A percentile compares a stretch with the other conserved stretches of the same genome.
phyloP scores from a whole-genome alignment of 192 early-diverging fungal genomes.

The Piromyces sp. region DNA sequence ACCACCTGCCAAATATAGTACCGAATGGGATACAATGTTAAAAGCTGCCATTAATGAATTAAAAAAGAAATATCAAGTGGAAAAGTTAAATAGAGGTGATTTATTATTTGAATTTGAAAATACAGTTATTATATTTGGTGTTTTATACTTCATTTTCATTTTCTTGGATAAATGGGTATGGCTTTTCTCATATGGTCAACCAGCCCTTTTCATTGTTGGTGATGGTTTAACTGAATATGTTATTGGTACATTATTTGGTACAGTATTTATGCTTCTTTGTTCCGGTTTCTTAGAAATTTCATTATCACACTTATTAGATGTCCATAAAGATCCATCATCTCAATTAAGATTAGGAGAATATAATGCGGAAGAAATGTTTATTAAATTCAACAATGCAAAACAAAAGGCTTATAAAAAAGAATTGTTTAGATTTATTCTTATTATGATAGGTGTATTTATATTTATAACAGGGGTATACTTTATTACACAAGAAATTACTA shows the following conservation, averaged over 20 bases:
- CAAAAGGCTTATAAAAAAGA: not conserved
- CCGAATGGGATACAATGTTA: slow-evolving; percentile 17
- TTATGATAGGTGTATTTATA: not conserved
- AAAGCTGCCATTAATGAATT: slow-evolving; percentile 18
- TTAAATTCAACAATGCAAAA: not conserved
- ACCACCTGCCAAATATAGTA: slow-evolving; percentile 11
- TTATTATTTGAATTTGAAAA: slow-evolving; percentile 19
- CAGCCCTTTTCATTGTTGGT: not conserved
- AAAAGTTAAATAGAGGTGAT: slow-evolving; percentile 26
- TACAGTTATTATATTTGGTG: slow-evolving; percentile 19
- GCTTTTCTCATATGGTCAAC: slow-evolving; percentile 13
- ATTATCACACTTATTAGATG: slow-evolving; percentile 1
- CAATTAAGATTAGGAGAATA: not conserved
- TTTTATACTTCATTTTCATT: slow-evolving; percentile 23
- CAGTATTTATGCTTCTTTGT: slow-evolving; percentile 18
- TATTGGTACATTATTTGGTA: slow-evolving; percentile 14
- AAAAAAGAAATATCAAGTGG: slow-evolving; percentile 21
- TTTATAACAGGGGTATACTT: not conserved
- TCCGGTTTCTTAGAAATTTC: slow-evolving; percentile 21
- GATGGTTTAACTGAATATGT: slow-evolving; percentile 5
- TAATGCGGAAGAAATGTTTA: not conserved
- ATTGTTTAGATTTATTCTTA: not conserved
- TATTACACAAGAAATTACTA: not conserved
- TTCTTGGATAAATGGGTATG: slow-evolving; percentile 19
- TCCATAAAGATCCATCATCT: not conserved